These are phyloP conservation scores for Plantago major DNA, from an alignment of 257 asterid species.

Conservation along the genomic window DNA sequence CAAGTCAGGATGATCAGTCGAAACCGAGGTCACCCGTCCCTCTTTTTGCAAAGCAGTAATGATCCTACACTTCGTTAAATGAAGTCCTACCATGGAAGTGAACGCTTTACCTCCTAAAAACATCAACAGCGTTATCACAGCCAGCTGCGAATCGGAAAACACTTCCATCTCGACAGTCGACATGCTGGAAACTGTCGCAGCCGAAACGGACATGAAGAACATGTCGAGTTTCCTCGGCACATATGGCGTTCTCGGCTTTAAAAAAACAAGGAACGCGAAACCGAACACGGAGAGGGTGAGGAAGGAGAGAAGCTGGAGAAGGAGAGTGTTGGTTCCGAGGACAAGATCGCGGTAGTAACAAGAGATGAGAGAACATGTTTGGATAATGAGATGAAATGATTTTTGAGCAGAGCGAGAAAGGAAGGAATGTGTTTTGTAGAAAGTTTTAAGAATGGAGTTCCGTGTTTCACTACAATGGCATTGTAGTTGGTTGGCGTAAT, in stretches of 20 bases:
- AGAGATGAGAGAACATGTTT: too few species aligned
- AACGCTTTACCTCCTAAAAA: slow-evolving; percentile 59
- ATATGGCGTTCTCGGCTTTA: neutral
- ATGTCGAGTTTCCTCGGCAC: neutral
- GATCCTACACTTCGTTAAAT: slow-evolving; percentile 21
- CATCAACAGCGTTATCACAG: slow-evolving; percentile 48
- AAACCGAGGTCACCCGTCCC: too few species aligned
- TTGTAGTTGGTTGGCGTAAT: too few species aligned
- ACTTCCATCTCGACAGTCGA: too few species aligned
- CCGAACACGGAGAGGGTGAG: neutral
- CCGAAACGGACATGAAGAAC: slow-evolving; percentile 3
- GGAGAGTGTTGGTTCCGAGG: neutral
- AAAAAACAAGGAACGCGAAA: neutral
- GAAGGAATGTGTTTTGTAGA: too few species aligned
- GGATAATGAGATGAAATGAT: too few species aligned
- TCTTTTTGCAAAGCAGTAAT: slow-evolving; percentile 17
- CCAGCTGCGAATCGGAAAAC: slow-evolving; percentile 54
- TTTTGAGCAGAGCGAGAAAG: too few species aligned
- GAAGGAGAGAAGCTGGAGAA: neutral
- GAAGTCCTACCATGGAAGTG: slow-evolving; percentile 45
- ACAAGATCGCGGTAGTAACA: neutral
- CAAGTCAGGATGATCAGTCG: too few species aligned
- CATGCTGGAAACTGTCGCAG: slow-evolving; percentile 31
- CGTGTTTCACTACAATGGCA: too few species aligned
- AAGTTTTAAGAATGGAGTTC: too few species aligned